A percentile compares a stretch with the other conserved stretches of the same genome.
phyloP scores from a whole-genome alignment of 2,329 filamentous ascomycete species.

The Pseudogymnoascus sp. region DNA sequence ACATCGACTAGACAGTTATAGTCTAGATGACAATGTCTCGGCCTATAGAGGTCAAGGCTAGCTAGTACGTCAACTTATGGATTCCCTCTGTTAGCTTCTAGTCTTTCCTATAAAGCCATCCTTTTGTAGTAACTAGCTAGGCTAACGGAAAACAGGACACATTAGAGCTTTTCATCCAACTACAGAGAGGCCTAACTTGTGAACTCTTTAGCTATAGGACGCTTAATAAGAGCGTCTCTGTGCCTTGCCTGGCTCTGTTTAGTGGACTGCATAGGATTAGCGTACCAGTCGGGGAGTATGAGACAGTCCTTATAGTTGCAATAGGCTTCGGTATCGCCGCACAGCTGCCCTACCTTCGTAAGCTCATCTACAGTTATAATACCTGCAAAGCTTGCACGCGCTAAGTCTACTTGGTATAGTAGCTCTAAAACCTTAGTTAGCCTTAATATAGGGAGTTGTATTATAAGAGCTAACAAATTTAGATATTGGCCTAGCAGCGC shows the following conservation, averaged over 20 bases:
- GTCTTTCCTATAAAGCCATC: slow-evolving; percentile 11
- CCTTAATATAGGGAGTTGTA: no score
- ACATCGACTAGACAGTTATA: slow-evolving; percentile 5
- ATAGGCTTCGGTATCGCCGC: neutral
- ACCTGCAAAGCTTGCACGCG: neutral
- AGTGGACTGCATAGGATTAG: neutral
- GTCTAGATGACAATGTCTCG: neutral
- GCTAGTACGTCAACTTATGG: slow-evolving; percentile 14
- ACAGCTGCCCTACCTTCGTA: neutral
- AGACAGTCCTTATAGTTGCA: neutral
- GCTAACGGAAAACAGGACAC: neutral
- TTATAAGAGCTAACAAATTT: neutral
- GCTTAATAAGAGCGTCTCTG: neutral
- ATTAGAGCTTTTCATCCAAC: slow-evolving; percentile 2
- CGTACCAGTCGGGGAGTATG: neutral
- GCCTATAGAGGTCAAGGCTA: neutral
- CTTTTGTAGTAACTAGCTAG: neutral
- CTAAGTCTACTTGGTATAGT: no score
- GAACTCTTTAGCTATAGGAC: neutral
- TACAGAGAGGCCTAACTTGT: neutral
- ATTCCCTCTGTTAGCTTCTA: slow-evolving; percentile 16
- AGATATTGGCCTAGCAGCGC: neutral
- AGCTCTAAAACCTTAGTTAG: no score
- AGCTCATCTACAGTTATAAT: neutral
- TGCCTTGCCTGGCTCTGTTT: neutral